Percentiles rank a stretch among this genome's conserved stretches.
phyloP scores from a whole-genome alignment of 2,329 filamentous ascomycete genomes.

The Alternaria burnsii region DNA sequence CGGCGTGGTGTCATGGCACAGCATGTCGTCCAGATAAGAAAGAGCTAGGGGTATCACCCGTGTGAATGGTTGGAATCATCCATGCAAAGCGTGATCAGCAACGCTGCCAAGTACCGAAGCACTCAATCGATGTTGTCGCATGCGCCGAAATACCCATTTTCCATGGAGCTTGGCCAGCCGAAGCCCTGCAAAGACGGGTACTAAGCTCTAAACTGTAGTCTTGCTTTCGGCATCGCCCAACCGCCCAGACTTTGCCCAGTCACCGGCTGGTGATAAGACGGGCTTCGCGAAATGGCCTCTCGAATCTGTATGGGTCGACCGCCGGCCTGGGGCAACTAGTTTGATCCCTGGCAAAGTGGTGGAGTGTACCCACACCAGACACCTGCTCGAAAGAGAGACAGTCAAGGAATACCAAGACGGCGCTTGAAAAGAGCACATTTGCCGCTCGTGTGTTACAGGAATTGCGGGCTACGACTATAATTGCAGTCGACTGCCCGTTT shows the following conservation, averaged over 20 bases:
- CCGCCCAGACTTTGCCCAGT: constrained; percentile 27
- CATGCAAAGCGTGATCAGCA: constrained; percentile 26
- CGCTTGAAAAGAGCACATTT: constrained; percentile 12
- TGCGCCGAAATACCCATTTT: constrained; percentile 28
- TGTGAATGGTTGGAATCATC: constrained; percentile 15
- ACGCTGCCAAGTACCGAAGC: constrained; percentile 39
- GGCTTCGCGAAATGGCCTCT: constrained; percentile 2
- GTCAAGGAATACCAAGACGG: constrained; percentile 33
- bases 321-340: constrained; percentile 1
- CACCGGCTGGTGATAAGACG: constrained; percentile 35
- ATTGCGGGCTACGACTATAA: constrained; percentile 21
- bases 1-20: constrained; percentile 5
- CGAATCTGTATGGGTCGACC: constrained; percentile 3
- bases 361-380: constrained; percentile 6
- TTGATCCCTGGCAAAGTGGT: constrained; percentile 1
- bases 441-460: constrained; percentile 15
- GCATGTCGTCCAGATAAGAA: constrained; percentile 28
- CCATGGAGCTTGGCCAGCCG: constrained; percentile 26
- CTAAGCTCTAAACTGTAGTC: constrained; percentile 11
- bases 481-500: constrained; percentile 10
- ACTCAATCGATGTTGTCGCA: constrained; percentile 24
- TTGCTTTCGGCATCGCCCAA: constrained; percentile 1
- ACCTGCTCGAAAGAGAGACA: constrained; percentile 34
- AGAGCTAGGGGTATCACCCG: constrained; percentile 10
- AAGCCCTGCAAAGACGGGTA: constrained; percentile 15